These are phyloP conservation scores for Kentomonas sorsogonicus DNA, from an alignment of 208 protist species.

Conservation along the genomic window DNA sequence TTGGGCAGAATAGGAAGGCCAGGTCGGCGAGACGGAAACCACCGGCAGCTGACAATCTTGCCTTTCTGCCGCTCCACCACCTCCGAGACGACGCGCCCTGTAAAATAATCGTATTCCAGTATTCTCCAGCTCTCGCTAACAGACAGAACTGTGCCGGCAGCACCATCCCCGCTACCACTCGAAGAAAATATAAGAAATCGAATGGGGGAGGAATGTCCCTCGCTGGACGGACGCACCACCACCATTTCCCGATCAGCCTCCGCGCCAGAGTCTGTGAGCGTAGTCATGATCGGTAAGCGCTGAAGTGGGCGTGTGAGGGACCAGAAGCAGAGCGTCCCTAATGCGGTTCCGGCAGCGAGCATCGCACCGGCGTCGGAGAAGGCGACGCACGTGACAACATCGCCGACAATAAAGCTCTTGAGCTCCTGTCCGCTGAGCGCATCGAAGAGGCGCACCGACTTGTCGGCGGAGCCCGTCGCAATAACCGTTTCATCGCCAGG, in stretches of 20 bases:
- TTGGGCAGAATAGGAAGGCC: too few relatives aligned
- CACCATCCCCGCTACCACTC: slow-evolving; percentile 17
- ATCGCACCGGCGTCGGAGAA: slow-evolving; percentile 31
- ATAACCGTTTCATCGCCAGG: slow-evolving; percentile 39
- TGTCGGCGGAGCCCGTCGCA: slow-evolving; percentile 61
- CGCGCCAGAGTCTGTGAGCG: slow-evolving; percentile 2
- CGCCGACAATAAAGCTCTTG: slow-evolving; percentile 44
- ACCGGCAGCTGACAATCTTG: slow-evolving; percentile 42
- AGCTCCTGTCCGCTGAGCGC: slow-evolving; percentile 41
- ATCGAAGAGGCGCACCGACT: slow-evolving; percentile 69
- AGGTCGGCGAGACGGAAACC: too few relatives aligned
- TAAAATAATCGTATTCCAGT: slow-evolving; percentile 47
- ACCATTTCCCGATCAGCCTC: background rate
- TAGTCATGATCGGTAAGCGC: slow-evolving; percentile 3
- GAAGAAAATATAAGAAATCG: slow-evolving; percentile 40
- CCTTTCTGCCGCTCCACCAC: slow-evolving; percentile 30
- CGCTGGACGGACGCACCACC: slow-evolving; percentile 32
- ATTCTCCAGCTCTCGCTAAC: slow-evolving; percentile 50
- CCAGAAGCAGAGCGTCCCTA: slow-evolving; percentile 57
- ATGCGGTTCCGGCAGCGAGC: slow-evolving; percentile 44
- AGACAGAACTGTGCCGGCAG: slow-evolving; percentile 25
- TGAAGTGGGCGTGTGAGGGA: slow-evolving; percentile 11
- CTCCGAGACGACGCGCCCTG: slow-evolving; percentile 30
- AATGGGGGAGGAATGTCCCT: slow-evolving; percentile 51
- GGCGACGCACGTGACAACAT: slow-evolving; percentile 43